Conservation (phyloP, 1,284 basidiomycete genomes). For the Fomitopsis betulina region DNA sequence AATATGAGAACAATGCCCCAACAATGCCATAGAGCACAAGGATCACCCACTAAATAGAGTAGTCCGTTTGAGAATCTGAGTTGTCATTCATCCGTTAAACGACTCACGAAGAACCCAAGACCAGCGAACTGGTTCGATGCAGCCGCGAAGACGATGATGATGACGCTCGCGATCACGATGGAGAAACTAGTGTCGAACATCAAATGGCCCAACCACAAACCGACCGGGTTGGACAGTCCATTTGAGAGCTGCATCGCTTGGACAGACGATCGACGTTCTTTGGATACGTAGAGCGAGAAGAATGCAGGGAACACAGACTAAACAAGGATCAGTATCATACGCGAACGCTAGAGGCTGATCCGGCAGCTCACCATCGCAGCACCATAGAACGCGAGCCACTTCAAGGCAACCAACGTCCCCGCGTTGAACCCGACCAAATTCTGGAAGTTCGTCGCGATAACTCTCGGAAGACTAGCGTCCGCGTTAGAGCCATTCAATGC, state of each 20-base stretch:
- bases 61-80: background rate
- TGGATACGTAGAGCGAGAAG: constrained; percentile 70
- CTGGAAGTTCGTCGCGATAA: constrained; percentile 54
- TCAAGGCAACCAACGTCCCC: constrained; percentile 55
- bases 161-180: constrained; percentile 51
- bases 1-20: constrained; percentile 65
- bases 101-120: constrained; percentile 61
- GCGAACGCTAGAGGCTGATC: background rate
- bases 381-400: constrained; percentile 67
- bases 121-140: constrained; percentile 63
- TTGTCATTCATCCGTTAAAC: background rate
- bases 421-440: constrained; percentile 48
- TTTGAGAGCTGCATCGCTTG: constrained; percentile 81
- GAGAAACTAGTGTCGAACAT: constrained; percentile 68
- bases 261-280: constrained; percentile 61
- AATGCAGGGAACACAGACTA: constrained; percentile 78
- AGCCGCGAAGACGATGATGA: constrained; percentile 58
- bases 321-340: background rate
- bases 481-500: constrained; percentile 47
- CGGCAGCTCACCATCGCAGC: constrained; percentile 54
- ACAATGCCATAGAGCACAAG: constrained; percentile 70
- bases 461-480: constrained; percentile 29
- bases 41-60: constrained; percentile 56
- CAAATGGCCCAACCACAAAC: constrained; percentile 78
- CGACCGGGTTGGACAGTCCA: constrained; percentile 66